Base-by-base conservation (phyloP, 2,329 filamentous ascomycete genomes). In the Colletotrichum acutatum region DNA sequence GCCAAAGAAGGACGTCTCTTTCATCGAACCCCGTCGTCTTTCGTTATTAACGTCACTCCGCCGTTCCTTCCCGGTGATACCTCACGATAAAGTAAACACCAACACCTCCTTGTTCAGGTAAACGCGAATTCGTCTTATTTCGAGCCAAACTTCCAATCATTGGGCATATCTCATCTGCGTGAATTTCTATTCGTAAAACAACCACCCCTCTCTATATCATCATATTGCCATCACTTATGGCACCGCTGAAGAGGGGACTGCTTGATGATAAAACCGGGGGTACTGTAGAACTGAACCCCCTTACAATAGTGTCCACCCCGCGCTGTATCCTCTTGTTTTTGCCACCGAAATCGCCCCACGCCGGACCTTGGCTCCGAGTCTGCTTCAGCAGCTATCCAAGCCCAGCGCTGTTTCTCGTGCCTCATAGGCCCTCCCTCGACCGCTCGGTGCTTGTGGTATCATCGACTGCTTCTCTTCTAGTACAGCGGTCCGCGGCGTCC, bases 361-460 rank as follows among this genome's bases (percentile, higher is more conserved):
- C 32, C 42, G 60, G 57, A 53, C 49, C 68, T 66, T 64, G 58
- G 54, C 62, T 54, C 58, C 56, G 30, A n/a, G 46, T 22, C 42
- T 49, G 42, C 42, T 49, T 22, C 19, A 22, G 53, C 46, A 49
- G 53, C 56, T 70, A 70, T 68, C 66, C 66, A 64, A 72, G 62
- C 22, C 16, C 34, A 30, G 59, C 34, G 16, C 54, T 52, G 57
- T 53, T 53, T 34, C 42, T 34, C 37, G 57, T 59, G 63, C 52
- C 22, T 28, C 24, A 52, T 24, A 22, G n/a, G 16, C 19, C 56
- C 56, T 32, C 60, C 14, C n/a, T 46, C 42, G 11, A 16, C 42
- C 32, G 30, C 34, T 57, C 52, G 19, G 56, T 69, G 68, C 63
- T 53, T 60, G 63, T 74, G 72, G 72, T 74, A 74, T 74, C 72